phyloP scores from a whole-genome alignment of 2,329 filamentous ascomycete genomes.

The Penicillium digitatum region DNA sequence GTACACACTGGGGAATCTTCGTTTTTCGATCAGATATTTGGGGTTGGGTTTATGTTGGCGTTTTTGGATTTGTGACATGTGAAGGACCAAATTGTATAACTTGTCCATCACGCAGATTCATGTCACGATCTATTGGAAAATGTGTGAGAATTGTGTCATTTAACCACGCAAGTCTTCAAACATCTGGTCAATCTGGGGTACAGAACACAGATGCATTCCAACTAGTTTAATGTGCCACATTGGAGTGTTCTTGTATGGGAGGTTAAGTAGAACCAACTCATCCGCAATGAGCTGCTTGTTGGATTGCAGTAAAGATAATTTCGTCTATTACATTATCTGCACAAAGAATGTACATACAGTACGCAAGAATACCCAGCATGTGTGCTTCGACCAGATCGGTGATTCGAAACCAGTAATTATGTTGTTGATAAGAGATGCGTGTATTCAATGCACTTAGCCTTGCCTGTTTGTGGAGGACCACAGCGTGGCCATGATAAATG shows the following conservation, averaged over 20 bases:
- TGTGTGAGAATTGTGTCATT: not conserved
- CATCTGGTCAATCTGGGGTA: too few relatives aligned
- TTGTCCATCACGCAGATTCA: not conserved
- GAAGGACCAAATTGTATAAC: constrained; percentile 4
- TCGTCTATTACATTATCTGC: not conserved
- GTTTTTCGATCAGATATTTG: not conserved
- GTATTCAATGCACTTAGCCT: not conserved
- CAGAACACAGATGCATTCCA: not conserved
- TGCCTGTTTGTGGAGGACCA: not conserved
- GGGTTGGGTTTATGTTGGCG: constrained; percentile 2
- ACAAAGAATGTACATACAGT: not conserved
- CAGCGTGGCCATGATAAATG: not conserved
- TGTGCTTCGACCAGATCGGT: not conserved
- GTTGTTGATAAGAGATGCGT: not conserved
- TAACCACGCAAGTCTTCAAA: not conserved
- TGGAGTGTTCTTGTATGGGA: not conserved
- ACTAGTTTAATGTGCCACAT: not conserved
- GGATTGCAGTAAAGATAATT: not conserved
- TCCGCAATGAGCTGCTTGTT: not conserved
- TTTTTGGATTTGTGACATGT: not conserved
- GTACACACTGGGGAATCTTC: not conserved
- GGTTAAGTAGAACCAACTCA: not conserved
- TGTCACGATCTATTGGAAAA: not conserved
- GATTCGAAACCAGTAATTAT: not conserved
- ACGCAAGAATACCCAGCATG: not conserved